Base-by-base conservation (phyloP, 768 basidiomycete genomes). In the Sporobolomyces pararoseus region DNA sequence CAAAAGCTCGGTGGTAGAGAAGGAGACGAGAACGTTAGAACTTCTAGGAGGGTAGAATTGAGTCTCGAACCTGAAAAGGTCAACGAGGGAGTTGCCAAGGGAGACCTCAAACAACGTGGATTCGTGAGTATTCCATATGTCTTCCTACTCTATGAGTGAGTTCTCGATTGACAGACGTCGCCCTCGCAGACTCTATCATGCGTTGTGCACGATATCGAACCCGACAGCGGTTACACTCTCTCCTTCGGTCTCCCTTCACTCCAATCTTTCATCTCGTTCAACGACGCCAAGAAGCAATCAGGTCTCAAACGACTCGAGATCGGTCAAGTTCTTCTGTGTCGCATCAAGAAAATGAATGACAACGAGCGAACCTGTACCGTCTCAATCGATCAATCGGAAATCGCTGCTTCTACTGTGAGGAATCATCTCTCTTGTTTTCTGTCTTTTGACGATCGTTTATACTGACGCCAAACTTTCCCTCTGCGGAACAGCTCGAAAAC, bases 171-270 rank as follows among this genome's bases (percentile, higher is more conserved):
- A n/a, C n/a, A n/a, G n/a, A n/a, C n/a, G n/a, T n/a, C n/a, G n/a
- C n/a, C n/a, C n/a, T n/a, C n/a, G 23, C 76, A 94, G 91, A 86
- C 86, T 27, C 76, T 96, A 52, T 84, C 87, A 0, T 89, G 86
- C 17, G 60, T 85, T 87, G 39, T 83, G 95, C 58, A 87, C 87
- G 80, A 90, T 88, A 81, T 89, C 23, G 96, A 99, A 81, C 58
- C 59, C 29, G 96, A 98, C 76, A 91, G 96, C 78, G 94, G 96
- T 2, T 97, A 95, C 80, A 85, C 88, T 65, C 83, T 99, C 12
- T 90, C 93, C 73, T 81, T 96, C 46, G 95, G 93, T 3, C 76
- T 96, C 23, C 79, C 86, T 14, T 87, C 84, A 2, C 79, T 90
- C 85, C 90, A 68, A 90, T 90, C 49, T 19, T 99, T 97, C 80